Conservation (phyloP, 225 moss, liverwort and hornwort species). For the Takakia lepidozioides region DNA sequence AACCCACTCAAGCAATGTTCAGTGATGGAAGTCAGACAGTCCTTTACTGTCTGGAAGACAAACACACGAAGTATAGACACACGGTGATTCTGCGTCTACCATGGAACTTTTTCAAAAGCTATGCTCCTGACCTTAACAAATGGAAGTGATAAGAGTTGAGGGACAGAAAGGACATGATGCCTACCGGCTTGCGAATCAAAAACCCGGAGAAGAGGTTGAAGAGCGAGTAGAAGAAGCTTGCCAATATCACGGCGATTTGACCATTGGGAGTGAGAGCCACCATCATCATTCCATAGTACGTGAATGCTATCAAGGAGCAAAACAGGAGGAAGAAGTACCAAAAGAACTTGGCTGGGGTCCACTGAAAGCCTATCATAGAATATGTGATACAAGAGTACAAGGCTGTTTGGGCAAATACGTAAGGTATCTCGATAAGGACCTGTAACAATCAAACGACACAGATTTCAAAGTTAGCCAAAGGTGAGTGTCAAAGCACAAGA, state of each 20-base stretch:
- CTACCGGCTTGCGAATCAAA: conserved; percentile 26
- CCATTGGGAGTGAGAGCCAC: conserved; percentile 41
- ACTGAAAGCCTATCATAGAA: conserved; percentile 41
- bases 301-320: conserved; percentile 25
- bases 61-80: too few relatives aligned
- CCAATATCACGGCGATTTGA: conserved; percentile 32
- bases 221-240: conserved; percentile 32
- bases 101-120: too few relatives aligned
- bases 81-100: too few relatives aligned
- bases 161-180: neutral
- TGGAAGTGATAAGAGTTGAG: too few relatives aligned
- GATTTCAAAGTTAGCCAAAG: too few relatives aligned
- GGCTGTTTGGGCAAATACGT: conserved; percentile 24
- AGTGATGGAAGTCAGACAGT: neutral
- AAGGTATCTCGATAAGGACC: conserved; percentile 34
- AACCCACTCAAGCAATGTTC: neutral
- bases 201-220: conserved; percentile 58
- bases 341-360: conserved; percentile 22
- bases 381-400: conserved; percentile 19
- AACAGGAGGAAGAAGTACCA: conserved; percentile 30
- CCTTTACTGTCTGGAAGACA: too few relatives aligned
- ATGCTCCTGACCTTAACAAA: too few relatives aligned
- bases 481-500: too few relatives aligned
- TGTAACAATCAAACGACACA: conserved; percentile 4
- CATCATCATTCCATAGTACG: conserved; percentile 51